Evolutionary conservation across 2,329 filamentous ascomycete species (phyloP), one percentile per base, ranked within the genome.

Genomic region (Aureobasidium sp.): DNA sequence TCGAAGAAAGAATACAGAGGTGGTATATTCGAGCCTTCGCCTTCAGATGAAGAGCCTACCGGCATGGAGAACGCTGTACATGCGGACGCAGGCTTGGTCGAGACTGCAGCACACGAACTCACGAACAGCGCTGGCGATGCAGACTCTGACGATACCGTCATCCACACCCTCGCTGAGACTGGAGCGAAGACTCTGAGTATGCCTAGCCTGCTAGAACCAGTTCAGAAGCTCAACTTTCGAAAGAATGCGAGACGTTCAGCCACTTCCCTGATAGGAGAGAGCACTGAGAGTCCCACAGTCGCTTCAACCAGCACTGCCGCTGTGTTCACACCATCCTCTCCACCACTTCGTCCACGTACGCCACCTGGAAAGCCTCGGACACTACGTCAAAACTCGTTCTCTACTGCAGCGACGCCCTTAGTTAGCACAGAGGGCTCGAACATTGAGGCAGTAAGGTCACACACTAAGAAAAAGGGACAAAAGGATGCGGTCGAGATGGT

Each of bases 1-100:
- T 82, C 87, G 62, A 79, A 84, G 62, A 91, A 96, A 72, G 77
- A 79, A 22, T 91, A 90, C 80, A 84, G 94, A 67, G 94, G 93
- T 12, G 94, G 94, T 0, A 88, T 97, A 22, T 99, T 85, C 85
- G 74, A 62, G 36, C 60, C 49, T 20, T 44, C 55, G n/a, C 27
- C 31, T 29, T 53, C 42, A 22, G 60, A 63, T 27, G 25, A 52
- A n/a, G 60, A 64, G 15, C 47, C 51, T 22, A 55, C 27, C n/a
- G 22, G 31, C n/a, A 42, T 55, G 6, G 52, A 65, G 52, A 42
- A 61, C 29, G 61, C 55, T 27, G 44, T 25, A 8, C 44, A 45
- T 3, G 36, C 37, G 12, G 22, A 62, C 14, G 27, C 29, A 3
- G 25, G 45, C 20, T 17, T 47, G 15, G 31, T 63, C 6, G 61